phyloP scores from a whole-genome alignment of 148 eudicot genomes.

The Suaeda aralocaspica region DNA sequence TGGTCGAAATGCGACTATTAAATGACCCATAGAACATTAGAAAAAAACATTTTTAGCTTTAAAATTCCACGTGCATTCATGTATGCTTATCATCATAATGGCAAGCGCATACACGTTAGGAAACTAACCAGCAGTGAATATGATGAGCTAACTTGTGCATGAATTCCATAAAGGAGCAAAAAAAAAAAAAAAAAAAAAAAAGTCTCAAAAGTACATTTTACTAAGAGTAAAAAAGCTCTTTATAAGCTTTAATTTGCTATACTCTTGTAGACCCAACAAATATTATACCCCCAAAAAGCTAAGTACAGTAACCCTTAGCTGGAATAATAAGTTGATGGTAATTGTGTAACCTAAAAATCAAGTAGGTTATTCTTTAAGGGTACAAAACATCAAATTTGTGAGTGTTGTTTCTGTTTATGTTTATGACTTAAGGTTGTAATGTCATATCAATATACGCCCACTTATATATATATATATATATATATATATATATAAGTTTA shows the following conservation, averaged over 20 bases:
- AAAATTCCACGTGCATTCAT: no score
- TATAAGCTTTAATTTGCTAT: background rate
- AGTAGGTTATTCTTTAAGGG: constrained; percentile 8
- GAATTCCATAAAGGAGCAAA: no score
- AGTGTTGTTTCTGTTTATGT: constrained; percentile 1
- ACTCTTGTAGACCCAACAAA: background rate
- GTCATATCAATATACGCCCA: constrained; percentile 13
- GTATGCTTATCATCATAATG: no score
- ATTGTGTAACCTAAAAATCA: constrained; percentile 12
- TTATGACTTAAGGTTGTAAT: constrained; percentile 17
- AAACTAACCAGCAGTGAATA: no score
- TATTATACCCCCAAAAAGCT: background rate
- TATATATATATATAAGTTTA: no score
- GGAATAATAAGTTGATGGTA: background rate
- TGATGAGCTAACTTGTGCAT: background rate
- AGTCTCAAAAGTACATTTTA: background rate
- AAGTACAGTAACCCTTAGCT: constrained; percentile 3
- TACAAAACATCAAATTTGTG: background rate
- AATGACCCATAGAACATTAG: no score
- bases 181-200: background rate
- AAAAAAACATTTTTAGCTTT: no score
- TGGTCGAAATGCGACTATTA: no score
- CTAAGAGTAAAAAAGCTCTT: background rate
- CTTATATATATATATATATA: no score
- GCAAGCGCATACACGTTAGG: no score